Base-by-base conservation (phyloP, 2,329 filamentous ascomycete genomes). In the Chrysoporthe deuterocubensis region DNA sequence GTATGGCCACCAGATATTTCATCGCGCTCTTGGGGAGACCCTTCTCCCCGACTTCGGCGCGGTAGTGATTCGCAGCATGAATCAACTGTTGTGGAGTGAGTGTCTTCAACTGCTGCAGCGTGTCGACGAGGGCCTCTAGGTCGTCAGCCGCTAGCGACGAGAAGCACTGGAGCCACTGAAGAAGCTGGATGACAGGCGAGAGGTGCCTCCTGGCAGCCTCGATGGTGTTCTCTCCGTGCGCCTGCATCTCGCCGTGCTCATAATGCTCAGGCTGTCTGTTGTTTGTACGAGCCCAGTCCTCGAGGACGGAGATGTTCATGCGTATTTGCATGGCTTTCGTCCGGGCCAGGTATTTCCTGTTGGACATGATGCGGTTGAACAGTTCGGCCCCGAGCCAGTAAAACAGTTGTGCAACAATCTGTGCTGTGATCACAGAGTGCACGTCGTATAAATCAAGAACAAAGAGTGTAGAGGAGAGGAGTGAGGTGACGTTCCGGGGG, bases 261-360 rank as follows among this genome's bases (percentile, higher is more conserved):
- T 93, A 98, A 79, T 98, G 95, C 76, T 98, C 96, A 1, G 96
- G 94, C 73, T 96, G 91, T 40, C 96, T 89, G 77, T 97, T 98
- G 79, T 99, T 99, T 18, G 88, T 86, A 42, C 95, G 87, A 1
- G 96, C 95, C 96, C 96, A 99, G 76, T 99, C 96, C 78, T 99
- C 96, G 26, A 99, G 83, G 8, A 90, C 91, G 0, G 96, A 98
- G 7, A 99, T 89, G 77, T 99, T 99, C 94, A 99, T 98, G 72
- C 96, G 92, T 73, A 99, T 98, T 78, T 99, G 96, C 96, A 99
- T 99, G 3, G 96, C 96, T 79, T 99, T 99, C 21, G 96, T 99
- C 64, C 96, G 88, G 6, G 96, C 95, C 11, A 99, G 85, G 75
- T 97, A 99, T 77, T 95, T 94, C 71, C 93, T 89, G 75, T 96